Conservation (phyloP, 768 basidiomycete species). For the Leucosporidium yakuticum region DNA sequence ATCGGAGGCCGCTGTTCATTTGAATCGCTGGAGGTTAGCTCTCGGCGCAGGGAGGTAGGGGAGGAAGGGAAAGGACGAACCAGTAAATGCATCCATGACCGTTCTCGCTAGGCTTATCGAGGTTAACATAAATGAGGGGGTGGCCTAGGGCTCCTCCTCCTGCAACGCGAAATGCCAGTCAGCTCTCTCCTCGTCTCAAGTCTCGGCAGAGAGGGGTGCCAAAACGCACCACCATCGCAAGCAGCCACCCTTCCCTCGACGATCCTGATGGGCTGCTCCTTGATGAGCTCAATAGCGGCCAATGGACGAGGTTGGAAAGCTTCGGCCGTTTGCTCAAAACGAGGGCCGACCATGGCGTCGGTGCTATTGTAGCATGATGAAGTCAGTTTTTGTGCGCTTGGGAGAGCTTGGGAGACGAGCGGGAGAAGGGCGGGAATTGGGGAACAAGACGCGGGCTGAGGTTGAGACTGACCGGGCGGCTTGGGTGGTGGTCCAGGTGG, state of each 20-base stretch:
- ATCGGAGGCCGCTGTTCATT: slow-evolving; percentile 5
- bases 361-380: slow-evolving; percentile 30
- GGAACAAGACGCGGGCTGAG: slow-evolving; percentile 32
- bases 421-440: neutral
- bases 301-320: slow-evolving; percentile 80
- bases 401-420: neutral
- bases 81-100: slow-evolving; percentile 31
- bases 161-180: slow-evolving; percentile 41
- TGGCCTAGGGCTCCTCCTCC: slow-evolving; percentile 93
- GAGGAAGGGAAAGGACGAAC: neutral
- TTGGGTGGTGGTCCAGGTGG: slow-evolving; percentile 83
- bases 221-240: slow-evolving; percentile 87
- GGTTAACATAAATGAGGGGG: slow-evolving; percentile 92
- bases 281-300: slow-evolving; percentile 85
- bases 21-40: neutral
- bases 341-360: slow-evolving; percentile 53
- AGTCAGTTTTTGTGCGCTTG: neutral
- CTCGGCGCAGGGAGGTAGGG: neutral
- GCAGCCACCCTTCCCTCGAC: slow-evolving; percentile 76
- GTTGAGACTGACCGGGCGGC: slow-evolving; percentile 57
- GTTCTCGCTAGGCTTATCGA: slow-evolving; percentile 65
- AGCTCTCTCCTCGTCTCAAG: neutral
- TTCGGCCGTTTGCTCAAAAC: slow-evolving; percentile 88
- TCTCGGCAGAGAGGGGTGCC: neutral
- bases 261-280: slow-evolving; percentile 73